Conservation (phyloP, 768 basidiomycete species). For the Hemileccinum impolitum region DNA sequence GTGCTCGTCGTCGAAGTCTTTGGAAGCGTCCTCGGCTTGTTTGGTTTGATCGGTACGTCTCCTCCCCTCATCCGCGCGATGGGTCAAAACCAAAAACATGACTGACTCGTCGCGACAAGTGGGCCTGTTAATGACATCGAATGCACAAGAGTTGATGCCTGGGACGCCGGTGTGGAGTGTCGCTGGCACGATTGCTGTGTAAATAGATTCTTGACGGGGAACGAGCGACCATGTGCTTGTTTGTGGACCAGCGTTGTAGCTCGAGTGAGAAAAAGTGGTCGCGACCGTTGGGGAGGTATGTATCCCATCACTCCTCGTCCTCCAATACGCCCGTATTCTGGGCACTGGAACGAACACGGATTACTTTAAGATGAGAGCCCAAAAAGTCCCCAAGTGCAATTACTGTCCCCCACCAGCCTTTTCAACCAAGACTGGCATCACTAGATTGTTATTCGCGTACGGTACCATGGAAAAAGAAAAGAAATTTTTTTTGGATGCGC, state of each 20-base stretch:
- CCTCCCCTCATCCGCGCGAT: background rate
- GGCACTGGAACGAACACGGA: no score
- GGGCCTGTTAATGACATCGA: slow-evolving; percentile 74
- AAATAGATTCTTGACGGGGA: slow-evolving; percentile 10
- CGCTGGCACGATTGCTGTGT: slow-evolving; percentile 32
- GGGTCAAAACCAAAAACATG: no score
- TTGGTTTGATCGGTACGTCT: slow-evolving; percentile 84
- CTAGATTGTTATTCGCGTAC: background rate
- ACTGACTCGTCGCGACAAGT: slow-evolving; percentile 39
- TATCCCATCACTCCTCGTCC: no score
- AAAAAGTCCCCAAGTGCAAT: no score
- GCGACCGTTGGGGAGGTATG: no score
- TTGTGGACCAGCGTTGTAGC: no score
- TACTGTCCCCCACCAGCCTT: no score
- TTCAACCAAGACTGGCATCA: no score
- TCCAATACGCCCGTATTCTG: no score
- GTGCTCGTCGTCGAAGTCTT: slow-evolving; percentile 96
- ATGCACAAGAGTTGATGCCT: slow-evolving; percentile 56
- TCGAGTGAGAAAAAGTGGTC: no score
- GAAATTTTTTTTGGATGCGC: slow-evolving; percentile 29
- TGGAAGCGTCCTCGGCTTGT: slow-evolving; percentile 86
- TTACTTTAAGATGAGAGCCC: no score
- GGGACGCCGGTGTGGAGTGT: slow-evolving; percentile 30
- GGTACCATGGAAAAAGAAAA: slow-evolving; percentile 16
- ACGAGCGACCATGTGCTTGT: no score